Evolutionary conservation across 306 rosid species (phyloP).

Genomic region (Cajanus cajan): DNA sequence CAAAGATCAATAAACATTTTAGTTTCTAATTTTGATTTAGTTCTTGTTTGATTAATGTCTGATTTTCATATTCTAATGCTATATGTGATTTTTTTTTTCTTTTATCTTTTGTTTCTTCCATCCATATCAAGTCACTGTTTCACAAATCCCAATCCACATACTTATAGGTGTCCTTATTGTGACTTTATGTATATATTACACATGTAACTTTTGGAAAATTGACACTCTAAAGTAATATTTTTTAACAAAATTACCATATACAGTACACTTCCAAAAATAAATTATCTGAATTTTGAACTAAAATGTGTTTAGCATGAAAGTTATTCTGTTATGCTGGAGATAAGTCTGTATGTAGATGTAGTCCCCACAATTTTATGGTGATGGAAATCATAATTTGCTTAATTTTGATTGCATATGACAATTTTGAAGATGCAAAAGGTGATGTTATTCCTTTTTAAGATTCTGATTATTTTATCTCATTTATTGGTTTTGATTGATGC

Average conservation of each 20-base stretch:
- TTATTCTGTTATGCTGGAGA: conserved; percentile 2
- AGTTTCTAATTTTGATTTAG: neutral
- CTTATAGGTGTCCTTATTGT: neutral
- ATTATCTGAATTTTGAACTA: neutral
- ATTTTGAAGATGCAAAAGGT: conserved; percentile 5
- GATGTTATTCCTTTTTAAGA: neutral
- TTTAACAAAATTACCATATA: neutral
- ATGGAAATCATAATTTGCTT: neutral
- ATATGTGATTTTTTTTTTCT: neutral
- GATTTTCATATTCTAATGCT: neutral
- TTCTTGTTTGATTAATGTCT: neutral
- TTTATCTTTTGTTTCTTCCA: neutral
- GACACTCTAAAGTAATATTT: neutral
- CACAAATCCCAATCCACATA: neutral
- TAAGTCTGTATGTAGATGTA: neutral
- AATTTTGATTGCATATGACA: conserved; percentile 3
- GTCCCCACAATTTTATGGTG: neutral
- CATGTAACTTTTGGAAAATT: neutral
- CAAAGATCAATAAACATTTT: neutral
- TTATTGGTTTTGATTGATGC: neutral
- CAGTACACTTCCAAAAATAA: neutral
- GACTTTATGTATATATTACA: neutral
- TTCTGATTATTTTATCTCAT: neutral
- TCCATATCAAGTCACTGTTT: neutral
- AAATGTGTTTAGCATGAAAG: neutral